These are phyloP conservation scores for Aspergillus niger DNA, from an alignment of 2,329 filamentous ascomycete species.

Conservation along the genomic window DNA sequence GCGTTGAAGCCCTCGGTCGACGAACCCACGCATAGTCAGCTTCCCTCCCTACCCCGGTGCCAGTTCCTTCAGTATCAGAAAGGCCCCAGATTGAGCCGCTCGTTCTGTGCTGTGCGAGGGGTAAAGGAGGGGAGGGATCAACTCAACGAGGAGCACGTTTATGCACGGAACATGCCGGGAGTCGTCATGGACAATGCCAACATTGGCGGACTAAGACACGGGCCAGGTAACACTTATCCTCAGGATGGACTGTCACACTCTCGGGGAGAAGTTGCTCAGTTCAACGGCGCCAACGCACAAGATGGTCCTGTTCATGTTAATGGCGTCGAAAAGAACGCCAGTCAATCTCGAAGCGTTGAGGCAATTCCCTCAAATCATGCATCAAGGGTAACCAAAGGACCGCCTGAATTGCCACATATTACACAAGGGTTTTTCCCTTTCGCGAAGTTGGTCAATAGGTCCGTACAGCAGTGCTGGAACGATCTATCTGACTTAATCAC, in stretches of 20 bases:
- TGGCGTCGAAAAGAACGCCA: constrained; percentile 25
- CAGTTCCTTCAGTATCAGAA: constrained; percentile 20
- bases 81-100: constrained; percentile 23
- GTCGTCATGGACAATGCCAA: constrained; percentile 45
- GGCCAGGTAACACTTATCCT: constrained; percentile 25
- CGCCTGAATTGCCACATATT: constrained; percentile 66
- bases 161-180: constrained; percentile 42
- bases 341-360: constrained; percentile 16
- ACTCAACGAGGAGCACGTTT: constrained; percentile 15
- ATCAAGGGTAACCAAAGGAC: constrained; percentile 21
- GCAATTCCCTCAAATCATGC: constrained; percentile 1
- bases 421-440: constrained; percentile 75
- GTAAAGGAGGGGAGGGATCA: constrained; percentile 33
- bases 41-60: constrained; percentile 30
- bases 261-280: constrained; percentile 19
- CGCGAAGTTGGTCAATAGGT: constrained; percentile 70
- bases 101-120: constrained; percentile 31
- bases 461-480: constrained; percentile 82
- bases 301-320: constrained; percentile 32
- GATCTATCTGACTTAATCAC: constrained; percentile 70
- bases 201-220: constrained; percentile 29
- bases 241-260: constrained; percentile 28
- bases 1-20: constrained; percentile 23
- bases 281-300: constrained; percentile 19
- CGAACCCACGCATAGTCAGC: constrained; percentile 16